Base-by-base conservation (phyloP, 495 filamentous ascomycete genomes). In the Cetradonia linearis region DNA sequence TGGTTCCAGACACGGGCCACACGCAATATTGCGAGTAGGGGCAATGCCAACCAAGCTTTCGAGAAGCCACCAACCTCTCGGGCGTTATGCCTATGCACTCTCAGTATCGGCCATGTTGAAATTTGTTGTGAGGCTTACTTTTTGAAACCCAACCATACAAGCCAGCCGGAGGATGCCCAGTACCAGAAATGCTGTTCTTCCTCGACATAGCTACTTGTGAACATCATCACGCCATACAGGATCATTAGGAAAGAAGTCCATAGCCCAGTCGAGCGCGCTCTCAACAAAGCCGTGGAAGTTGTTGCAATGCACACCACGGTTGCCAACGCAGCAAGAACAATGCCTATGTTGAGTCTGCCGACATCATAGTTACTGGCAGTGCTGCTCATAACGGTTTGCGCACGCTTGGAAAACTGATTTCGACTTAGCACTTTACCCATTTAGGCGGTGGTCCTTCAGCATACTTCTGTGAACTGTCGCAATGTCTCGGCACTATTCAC, bases 181-280 rank as follows among this genome's bases (percentile, higher is more conserved):
- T 97, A 96, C 93, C 93, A 99, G 71, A 95, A 96, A 63, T 96
- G 86, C 28, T 97, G 93, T 69, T 99, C 93, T 71, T 99, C 93
- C 69, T 99, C 93, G 28, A 99, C 89, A 68, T 90, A 97, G 69
- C 91, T 96, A 70, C 88, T 95, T 33, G 91, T 91, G 72, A 97
- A 97, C 90, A 96, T 97, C 86, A 95, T 91, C 34, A 79, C 69
- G 11, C 84, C 82, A 69, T 96, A 95, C 0, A 80, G 68, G 1
- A 85, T 10, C 1, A 81, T 72, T 7, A 81, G 16, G 20, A 55
- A 25, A 18, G 37, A 61, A 30, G 55, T 42, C 63, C 53, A 61
- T 6, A 37, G 18, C 28, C 44, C 55, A 28, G 52, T 48, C 56
- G 34, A 48, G 31, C 23, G 36, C 11, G 33, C 28, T 38, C 44